Base-by-base conservation (phyloP, 1,284 basidiomycete genomes). In the Entoloma clypeatum region DNA sequence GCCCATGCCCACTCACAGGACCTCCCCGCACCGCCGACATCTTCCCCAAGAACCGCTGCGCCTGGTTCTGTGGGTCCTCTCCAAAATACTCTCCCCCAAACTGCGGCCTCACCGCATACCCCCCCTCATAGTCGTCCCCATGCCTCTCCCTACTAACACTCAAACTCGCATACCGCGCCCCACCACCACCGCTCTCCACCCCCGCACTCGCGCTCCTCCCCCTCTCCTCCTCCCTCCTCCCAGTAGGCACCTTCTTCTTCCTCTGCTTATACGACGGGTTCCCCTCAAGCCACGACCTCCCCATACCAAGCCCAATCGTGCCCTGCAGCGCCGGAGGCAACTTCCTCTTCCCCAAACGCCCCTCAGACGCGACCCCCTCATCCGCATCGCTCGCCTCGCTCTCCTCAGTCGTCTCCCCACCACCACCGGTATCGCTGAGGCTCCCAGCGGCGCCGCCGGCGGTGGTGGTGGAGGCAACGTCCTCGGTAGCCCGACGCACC, bases 181-280 rank as follows among this genome's bases (percentile, higher is more conserved):
- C 40, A 38, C 56, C 50, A 24, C 44, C 49, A 42, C 26, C 52
- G 27, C 51, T 49, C 13, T 38, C 38, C n/a, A 38, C 36, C n/a
- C 33, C 45, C 24, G 42, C 30, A 8, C 36, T 45, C 35, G 22
- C 27, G 13, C 42, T 51, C 41, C 52, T 18, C 55, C 56, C 45
- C 39, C 53, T 43, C 48, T 59, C 41, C 52, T 53, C 56, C 32
- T 51, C 51, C 14, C 48, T 55, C 52, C 34, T 68, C 69, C 21
- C 41, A 22, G 48, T 50, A 16, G 39, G 32, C 19, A 72, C 71
- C 62, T 86, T 86, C 71, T 88, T 89, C 48, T 87, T 74, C n/a
- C 90, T 74, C 54, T 86, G 83, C 63, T 93, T 93, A 71, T 93
- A 93, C 5, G 77, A 77, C 2, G 87, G 84, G 47, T 79, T 84